Base-by-base conservation (phyloP, 345 rosid species). In the Mangifera indica region DNA sequence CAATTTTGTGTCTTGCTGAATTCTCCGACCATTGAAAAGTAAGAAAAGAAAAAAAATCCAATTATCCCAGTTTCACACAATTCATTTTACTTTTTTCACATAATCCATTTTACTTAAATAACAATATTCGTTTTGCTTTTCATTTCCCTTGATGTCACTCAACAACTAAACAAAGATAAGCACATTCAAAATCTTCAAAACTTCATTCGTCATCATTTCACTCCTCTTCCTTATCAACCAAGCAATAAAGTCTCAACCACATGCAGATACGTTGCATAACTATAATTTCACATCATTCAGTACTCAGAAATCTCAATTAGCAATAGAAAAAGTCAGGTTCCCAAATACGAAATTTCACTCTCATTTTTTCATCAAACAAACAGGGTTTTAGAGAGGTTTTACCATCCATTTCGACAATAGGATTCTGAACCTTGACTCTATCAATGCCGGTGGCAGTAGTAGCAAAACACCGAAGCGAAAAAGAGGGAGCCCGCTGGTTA, bases 361-460 rank as follows among this genome's bases (percentile, higher is more conserved):
- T 29, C 32, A 29, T 29, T 29, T 29, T 29, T 3, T 29, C 32
- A 29, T 8, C 26, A 61, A 62, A 5, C 42, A 71, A 62, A 26
- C 5, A 55, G 66, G 78, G 76, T 67, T 71, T 70, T 54, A 53
- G 69, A 17, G 69, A 79, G 81, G 67, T 83, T 73, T 81, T 80
- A 84, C 91, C 91, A 63, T 87, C 89, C 89, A 87, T 87, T 76
- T 87, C 89, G 20, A 87, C 91, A 69, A 87, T 76, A 40, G 89
- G 91, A 20, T 84, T 87, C 72, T 80, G 80, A 76, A 87, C 86
- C 79, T 77, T 75, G 45, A 87, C 79, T 78, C 55, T 79, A 74
- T 85, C 84, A 69, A 82, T 78, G 45, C 66, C 82, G 9, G 73
- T 73, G 37, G 81, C 77, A 52, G 86, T 37, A 5, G 42, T 82